Evolutionary conservation across 78 protist species (phyloP).

Genomic region (Speleostelium caveatum): DNA sequence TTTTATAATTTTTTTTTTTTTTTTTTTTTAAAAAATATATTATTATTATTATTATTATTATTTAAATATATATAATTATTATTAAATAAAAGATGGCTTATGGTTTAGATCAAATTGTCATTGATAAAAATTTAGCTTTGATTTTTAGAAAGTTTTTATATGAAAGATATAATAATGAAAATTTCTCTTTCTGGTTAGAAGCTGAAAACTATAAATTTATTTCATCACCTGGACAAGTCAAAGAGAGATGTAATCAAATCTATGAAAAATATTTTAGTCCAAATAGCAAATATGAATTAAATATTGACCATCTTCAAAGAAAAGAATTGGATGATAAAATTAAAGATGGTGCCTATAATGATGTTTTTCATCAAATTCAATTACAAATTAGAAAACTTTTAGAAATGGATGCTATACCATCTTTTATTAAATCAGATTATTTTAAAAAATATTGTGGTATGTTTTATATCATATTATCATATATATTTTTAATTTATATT

Average conservation of each 20-base stretch:
- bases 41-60: too few relatives aligned
- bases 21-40: too few relatives aligned
- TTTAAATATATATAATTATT: too few relatives aligned
- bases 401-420: slow-evolving; percentile 76
- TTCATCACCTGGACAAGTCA: neutral
- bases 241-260: slow-evolving; percentile 40
- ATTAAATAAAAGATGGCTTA: neutral
- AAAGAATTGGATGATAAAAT: slow-evolving; percentile 61
- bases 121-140: slow-evolving; percentile 51
- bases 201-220: slow-evolving; percentile 55
- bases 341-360: neutral
- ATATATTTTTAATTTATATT: neutral
- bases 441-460: slow-evolving; percentile 63
- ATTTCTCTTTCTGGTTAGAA: slow-evolving; percentile 74
- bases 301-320: slow-evolving; percentile 34
- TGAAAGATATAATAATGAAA: slow-evolving; percentile 67
- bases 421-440: slow-evolving; percentile 53
- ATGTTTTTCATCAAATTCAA: slow-evolving; percentile 47
- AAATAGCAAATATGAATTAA: slow-evolving; percentile 63
- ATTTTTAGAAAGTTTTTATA: slow-evolving; percentile 59
- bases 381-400: slow-evolving; percentile 21
- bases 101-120: slow-evolving; percentile 54
- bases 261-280: slow-evolving; percentile 53
- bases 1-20: too few relatives aligned
- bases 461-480: too few relatives aligned